Base-by-base conservation (phyloP, 352 stramenopile species). In the Aphanomyces stellatus region DNA sequence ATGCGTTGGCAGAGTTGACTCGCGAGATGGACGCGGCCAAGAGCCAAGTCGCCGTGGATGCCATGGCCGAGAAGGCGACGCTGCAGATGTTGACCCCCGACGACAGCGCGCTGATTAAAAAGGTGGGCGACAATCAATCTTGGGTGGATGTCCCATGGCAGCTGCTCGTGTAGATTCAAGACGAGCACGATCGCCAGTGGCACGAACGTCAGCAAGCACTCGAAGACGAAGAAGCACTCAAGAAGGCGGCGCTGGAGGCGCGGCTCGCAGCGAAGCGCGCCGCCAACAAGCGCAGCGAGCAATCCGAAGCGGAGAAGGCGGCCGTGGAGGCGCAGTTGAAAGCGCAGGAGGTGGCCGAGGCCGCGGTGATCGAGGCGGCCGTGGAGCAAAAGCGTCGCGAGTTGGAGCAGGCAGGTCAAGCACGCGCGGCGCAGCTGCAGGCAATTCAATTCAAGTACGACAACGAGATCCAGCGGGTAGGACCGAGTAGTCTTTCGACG, bases 121-220 rank as follows among this genome's bases (percentile, higher is more conserved):
- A 40, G 30, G 53, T 46, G 15, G n/a, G n/a, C n/a, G n/a, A n/a
- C n/a, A n/a, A n/a, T n/a, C n/a, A n/a, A n/a, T n/a, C n/a, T n/a
- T n/a, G n/a, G n/a, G n/a, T n/a, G n/a, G n/a, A n/a, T n/a, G n/a
- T n/a, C n/a, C n/a, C n/a, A n/a, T n/a, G n/a, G n/a, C n/a, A n/a
- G n/a, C n/a, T n/a, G n/a, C n/a, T 80, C 33, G 72, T 72, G 49
- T 22, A 56, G 15, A 63, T 81, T 11, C 77, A 72, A 65, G 69
- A 70, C 1, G 53, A 31, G 19, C 73, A 76, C 22, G 42, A 73
- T 8, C 25, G 48, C 1, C 62, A 62, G 22, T 77, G 72, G 69
- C 33, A 77, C 37, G 65, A 74, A 30, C 56, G 57, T 2, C 71
- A 75, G 22, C 28, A 73, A 17, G 51, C 75, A 13, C 40, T 79